These are phyloP conservation scores for Gentiana macrophylla DNA, from an alignment of 257 asterid genomes.

Conservation along the genomic window DNA sequence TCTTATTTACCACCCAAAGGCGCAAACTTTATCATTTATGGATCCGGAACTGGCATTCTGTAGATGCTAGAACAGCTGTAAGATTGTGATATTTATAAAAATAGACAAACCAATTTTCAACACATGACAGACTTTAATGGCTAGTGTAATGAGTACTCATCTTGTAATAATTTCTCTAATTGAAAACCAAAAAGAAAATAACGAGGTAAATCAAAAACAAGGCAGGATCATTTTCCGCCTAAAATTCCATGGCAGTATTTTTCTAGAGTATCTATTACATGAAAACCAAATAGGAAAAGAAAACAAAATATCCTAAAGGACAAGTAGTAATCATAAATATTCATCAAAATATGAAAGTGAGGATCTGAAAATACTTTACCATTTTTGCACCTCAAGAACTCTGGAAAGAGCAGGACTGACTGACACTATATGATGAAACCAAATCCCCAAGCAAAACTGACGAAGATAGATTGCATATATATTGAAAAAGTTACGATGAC, in stretches of 20 bases:
- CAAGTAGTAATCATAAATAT: background rate
- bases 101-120: too few relatives aligned
- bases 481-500: constrained; percentile 11
- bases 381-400: constrained; percentile 2
- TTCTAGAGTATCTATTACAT: background rate
- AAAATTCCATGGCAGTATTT: too few relatives aligned
- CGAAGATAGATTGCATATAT: constrained; percentile 1
- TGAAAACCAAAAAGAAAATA: background rate
- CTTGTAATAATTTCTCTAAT: background rate
- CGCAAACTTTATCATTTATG: too few relatives aligned
- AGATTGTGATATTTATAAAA: too few relatives aligned
- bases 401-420: background rate
- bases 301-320: background rate
- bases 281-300: background rate
- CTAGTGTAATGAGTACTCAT: too few relatives aligned
- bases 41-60: too few relatives aligned
- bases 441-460: background rate
- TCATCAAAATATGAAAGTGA: background rate
- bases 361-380: background rate
- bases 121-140: too few relatives aligned
- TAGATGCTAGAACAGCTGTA: too few relatives aligned
- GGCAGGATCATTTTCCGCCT: background rate
- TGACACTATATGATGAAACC: constrained; percentile 1
- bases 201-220: background rate
- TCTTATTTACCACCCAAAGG: too few relatives aligned